Base-by-base conservation (phyloP, 495 filamentous ascomycete genomes). In the Aspergillus diversus region DNA sequence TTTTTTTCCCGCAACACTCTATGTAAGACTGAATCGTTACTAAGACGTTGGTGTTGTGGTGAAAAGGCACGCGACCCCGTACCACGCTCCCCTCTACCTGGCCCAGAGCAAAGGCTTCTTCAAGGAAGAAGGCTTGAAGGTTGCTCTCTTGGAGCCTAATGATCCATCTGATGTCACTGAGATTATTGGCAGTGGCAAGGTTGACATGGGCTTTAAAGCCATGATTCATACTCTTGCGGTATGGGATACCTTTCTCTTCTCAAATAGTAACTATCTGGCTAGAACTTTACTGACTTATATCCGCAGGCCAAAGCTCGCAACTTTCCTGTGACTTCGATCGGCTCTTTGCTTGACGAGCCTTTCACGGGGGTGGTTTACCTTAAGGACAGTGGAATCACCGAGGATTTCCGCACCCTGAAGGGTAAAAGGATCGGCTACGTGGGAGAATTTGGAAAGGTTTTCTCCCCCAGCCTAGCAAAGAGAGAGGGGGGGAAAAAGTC, bases 181-280 rank as follows among this genome's bases (percentile, higher is more conserved):
- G 73, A 89, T 90, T 73, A 87, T 90, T 69, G 87, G 88, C 46
- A 87, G 83, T 65, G 84, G 84, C 61, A 89, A 89, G 69, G 83
- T 89, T 49, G 87, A 90, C 72, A 85, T 90, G 75, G 88, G 86
- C 39, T 89, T 90, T 81, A 90, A 90, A 72, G 87, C 88, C 60
- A 90, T 90, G 88, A 90, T 90, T 66, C 87, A 90, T 69, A 89
- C 87, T 32, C 80, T 90, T 59, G 86, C 86, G 49, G 86, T 86
- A 76, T 59, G 80, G 71, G 15, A 43, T 43, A n/a, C 5, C 35
- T 7, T 21, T 9, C n/a, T 3, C 33, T 46, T 17, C 15, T 32
- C 7, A 43, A 21, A 5, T 16, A 13, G 12, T 7, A 43, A 46
- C 49, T 54, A 57, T 42, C 8, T 5, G 16, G 5, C 34, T 7